A percentile compares a stretch with the other conserved stretches of the same genome.
These are phyloP conservation scores for Phaffomyces antillensis DNA, from an alignment of 805 yeast genomes.

Conservation along the genomic window DNA sequence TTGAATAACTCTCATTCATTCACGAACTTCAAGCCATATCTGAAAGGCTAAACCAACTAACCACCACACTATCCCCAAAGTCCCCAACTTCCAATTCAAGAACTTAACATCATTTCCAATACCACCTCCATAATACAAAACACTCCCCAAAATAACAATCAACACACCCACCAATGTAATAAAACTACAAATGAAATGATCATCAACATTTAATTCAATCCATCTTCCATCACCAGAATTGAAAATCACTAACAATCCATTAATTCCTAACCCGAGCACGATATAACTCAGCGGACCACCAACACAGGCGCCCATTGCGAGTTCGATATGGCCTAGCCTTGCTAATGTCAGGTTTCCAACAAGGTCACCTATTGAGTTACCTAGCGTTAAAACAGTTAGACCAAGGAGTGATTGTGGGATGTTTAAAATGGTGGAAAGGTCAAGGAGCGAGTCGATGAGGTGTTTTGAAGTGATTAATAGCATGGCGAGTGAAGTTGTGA, in stretches of 20 bases:
- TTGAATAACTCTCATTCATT: neutral
- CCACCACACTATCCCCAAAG: slow-evolving; percentile 23
- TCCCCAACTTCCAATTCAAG: slow-evolving; percentile 19
- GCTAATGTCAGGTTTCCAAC: slow-evolving; percentile 80
- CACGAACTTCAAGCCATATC: slow-evolving; percentile 15
- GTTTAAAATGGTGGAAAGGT: slow-evolving; percentile 50
- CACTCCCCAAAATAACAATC: slow-evolving; percentile 15
- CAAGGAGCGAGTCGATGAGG: slow-evolving; percentile 56
- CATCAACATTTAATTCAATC: slow-evolving; percentile 14
- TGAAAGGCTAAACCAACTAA: slow-evolving; percentile 16
- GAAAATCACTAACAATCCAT: slow-evolving; percentile 43
- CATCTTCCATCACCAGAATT: neutral
- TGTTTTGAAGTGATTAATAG: slow-evolving; percentile 65
- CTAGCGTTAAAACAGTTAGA: slow-evolving; percentile 81
- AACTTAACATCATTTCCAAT: slow-evolving; percentile 12
- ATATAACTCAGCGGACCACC: slow-evolving; percentile 85
- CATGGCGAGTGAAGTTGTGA: slow-evolving; percentile 57
- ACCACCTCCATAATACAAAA: slow-evolving; percentile 6
- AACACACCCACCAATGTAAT: slow-evolving; percentile 11
- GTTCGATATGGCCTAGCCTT: slow-evolving; percentile 69
- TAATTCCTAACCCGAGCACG: slow-evolving; percentile 73
- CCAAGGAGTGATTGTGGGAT: slow-evolving; percentile 80
- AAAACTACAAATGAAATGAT: slow-evolving; percentile 19
- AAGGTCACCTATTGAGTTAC: slow-evolving; percentile 88
- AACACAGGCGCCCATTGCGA: slow-evolving; percentile 94